Conservation (phyloP, 2,329 filamentous ascomycete genomes). For the Fusarium camptoceras region DNA sequence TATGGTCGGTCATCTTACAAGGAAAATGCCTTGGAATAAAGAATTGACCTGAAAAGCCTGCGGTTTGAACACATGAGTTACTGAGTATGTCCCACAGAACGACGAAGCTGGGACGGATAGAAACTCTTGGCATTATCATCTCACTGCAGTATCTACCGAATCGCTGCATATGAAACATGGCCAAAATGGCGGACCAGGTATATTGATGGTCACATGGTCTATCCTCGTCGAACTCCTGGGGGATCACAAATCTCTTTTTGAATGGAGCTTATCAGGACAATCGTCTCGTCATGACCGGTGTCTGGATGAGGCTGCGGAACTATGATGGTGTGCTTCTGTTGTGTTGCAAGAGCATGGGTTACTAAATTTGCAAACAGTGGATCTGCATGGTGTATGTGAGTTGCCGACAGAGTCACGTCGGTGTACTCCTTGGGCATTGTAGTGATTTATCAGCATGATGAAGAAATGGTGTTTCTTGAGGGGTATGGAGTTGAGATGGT, state of each 20-base stretch:
- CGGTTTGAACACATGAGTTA: not conserved
- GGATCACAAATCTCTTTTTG: not conserved
- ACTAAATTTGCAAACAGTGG: slow-evolving; percentile 22
- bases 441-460: slow-evolving; percentile 26
- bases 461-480: not conserved
- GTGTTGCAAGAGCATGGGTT: slow-evolving; percentile 8
- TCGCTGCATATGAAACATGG: not conserved
- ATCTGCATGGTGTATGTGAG: slow-evolving; percentile 13
- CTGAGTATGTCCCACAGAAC: no score
- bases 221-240: no score
- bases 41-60: not conserved
- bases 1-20: not conserved
- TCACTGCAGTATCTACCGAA: not conserved
- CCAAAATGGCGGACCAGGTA: not conserved
- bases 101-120: no score
- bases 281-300: not conserved
- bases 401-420: slow-evolving; percentile 23
- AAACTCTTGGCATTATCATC: not conserved
- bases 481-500: not conserved
- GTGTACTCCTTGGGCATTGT: not conserved
- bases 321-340: not conserved
- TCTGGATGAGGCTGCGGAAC: slow-evolving; percentile 10
- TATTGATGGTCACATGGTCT: not conserved
- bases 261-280: not conserved
- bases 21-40: not conserved